phyloP scores from a whole-genome alignment of 306 rosid species.

The Prunus mume region DNA sequence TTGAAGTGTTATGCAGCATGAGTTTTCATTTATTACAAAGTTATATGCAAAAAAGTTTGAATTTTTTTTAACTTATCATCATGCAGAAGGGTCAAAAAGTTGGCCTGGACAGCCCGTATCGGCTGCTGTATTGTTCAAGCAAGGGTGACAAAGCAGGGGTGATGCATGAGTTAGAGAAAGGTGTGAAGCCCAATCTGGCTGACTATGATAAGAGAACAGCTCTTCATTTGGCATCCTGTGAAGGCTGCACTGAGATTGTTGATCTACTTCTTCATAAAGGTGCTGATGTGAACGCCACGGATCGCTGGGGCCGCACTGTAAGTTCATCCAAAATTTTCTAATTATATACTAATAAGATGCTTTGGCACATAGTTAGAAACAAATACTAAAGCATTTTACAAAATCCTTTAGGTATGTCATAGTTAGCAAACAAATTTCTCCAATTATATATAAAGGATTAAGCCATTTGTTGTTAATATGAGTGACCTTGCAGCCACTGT shows the following conservation, averaged over 20 bases:
- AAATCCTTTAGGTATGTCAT: no score
- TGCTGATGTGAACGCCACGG: conserved; percentile 26
- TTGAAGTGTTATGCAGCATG: not conserved
- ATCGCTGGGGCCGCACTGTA: conserved; percentile 34
- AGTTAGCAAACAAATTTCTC: not conserved
- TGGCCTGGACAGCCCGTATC: conserved; percentile 18
- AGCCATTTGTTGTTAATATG: not conserved
- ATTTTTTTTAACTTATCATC: not conserved
- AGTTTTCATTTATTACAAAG: not conserved
- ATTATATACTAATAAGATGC: not conserved
- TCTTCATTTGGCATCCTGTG: conserved; percentile 37
- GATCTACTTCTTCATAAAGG: conserved; percentile 28
- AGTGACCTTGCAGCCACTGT: conserved; percentile 23
- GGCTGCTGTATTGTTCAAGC: conserved; percentile 26
- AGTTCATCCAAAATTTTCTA: not conserved
- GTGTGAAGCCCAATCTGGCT: conserved; percentile 20
- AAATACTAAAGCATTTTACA: not conserved
- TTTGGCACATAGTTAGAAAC: not conserved
- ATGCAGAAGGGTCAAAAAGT: not conserved
- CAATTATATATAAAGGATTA: not conserved
- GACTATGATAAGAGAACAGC: conserved; percentile 35
- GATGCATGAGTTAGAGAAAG: conserved; percentile 26
- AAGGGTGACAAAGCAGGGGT: conserved; percentile 35
- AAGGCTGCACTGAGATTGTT: conserved; percentile 28
- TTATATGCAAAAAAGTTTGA: not conserved